These are phyloP conservation scores for Cladochytrium replicatum DNA, from an alignment of 192 early-diverging fungal genomes.

Conservation along the genomic window DNA sequence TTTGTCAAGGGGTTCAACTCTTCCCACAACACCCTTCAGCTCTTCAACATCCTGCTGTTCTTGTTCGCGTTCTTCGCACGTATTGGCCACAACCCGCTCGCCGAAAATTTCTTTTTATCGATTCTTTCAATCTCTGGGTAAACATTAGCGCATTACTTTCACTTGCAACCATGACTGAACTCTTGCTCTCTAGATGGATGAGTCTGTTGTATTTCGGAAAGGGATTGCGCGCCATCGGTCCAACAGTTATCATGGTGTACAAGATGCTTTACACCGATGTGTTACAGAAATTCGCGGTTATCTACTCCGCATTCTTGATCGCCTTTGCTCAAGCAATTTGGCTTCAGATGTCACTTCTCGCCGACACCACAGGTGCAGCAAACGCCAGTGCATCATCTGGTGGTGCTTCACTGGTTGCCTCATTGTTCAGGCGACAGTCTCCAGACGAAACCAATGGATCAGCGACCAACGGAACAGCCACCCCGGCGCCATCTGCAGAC, in stretches of 20 bases:
- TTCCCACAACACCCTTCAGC: not conserved
- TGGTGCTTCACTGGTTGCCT: too few species aligned
- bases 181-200: too few species aligned
- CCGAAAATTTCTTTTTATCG: not conserved
- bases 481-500: too few species aligned
- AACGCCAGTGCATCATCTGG: too few species aligned
- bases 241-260: not conserved
- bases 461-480: too few species aligned
- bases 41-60: not conserved
- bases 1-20: too few species aligned
- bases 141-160: too few species aligned
- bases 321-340: not conserved
- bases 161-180: too few species aligned
- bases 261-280: not conserved
- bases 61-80: not conserved
- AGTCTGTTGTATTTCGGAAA: not conserved
- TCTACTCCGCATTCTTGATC: not conserved
- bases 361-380: too few species aligned
- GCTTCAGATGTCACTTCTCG: not conserved
- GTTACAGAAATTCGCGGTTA: not conserved
- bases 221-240: not conserved
- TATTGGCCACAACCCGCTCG: not conserved
- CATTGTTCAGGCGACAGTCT: too few species aligned
- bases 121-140: not conserved
- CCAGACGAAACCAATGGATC: too few species aligned